Base-by-base conservation (phyloP, 306 rosid genomes). In the Mimosa bimucronata region DNA sequence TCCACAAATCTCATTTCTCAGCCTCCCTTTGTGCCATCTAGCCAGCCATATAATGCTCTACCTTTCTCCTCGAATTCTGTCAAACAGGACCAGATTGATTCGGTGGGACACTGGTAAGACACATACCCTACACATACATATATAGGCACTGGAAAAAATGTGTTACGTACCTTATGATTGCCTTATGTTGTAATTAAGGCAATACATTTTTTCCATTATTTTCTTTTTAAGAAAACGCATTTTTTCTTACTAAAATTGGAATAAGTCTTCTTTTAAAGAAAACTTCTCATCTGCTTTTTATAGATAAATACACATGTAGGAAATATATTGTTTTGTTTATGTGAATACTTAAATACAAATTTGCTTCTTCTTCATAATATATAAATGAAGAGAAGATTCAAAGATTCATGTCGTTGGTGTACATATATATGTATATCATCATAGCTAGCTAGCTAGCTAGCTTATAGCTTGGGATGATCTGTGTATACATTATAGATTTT, bases 41-140 rank as follows among this genome's bases (percentile, higher is more conserved):
- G 89, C 88, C 91, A 90, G 25, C 78, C 85, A 19, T 89, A 79
- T 72, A 34, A 6, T 34, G 76, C 93, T 6, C 42, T 88, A 50
- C 85, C 89, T 2, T 89, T 91, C 69, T 82, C 97, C 0, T 77
- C 91, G 26, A 86, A 41, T 78, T 91, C 93, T 2, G 83, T 89
- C 79, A 89, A 85, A 76, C 94, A 88, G 31, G 92, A 88, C 58
- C 91, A 81, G 83, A 83, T 88, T 62, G 89, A 88, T 83, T 87
- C 90, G 13, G 73, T 72, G 76, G 84, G 80, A 53, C 88, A 81
- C 76, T 87, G 90, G 90, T 81, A 75, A 81, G 79, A 41, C 67
- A 44, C 38, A 50, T 53, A 15, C n/a, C n/a, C n/a, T n/a, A n/a
- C n/a, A n/a, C 2, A 7, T 6, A 34, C n/a, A 46, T 2, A 42